A percentile compares a stretch with the other conserved stretches of the same genome.
phyloP scores from a whole-genome alignment of 768 basidiomycete species.

The Lentinula aciculospora region DNA sequence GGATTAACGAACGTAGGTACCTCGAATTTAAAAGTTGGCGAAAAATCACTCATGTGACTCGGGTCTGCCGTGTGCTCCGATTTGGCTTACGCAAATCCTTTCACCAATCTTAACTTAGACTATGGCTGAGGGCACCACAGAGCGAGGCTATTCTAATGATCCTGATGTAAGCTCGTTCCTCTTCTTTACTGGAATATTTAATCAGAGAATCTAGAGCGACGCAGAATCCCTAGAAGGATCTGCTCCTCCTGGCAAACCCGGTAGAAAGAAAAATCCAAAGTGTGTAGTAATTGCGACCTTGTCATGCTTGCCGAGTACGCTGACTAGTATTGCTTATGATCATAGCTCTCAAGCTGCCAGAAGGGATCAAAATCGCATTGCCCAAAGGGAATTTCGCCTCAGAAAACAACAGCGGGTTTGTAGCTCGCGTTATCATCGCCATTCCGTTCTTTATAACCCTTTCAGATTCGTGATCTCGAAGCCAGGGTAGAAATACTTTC shows the following conservation, averaged over 20 bases:
- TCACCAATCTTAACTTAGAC: conserved; percentile 43
- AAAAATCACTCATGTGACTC: no score
- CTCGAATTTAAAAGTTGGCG: no score
- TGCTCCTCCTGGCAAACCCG: conserved; percentile 56
- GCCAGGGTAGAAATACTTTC: conserved; percentile 93
- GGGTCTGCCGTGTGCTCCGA: not conserved
- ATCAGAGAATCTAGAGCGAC: conserved; percentile 46
- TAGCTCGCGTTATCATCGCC: not conserved
- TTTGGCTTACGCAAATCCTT: conserved; percentile 31
- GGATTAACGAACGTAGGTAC: no score
- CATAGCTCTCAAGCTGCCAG: conserved; percentile 80
- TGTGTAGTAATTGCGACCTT: conserved; percentile 25
- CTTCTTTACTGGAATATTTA: not conserved
- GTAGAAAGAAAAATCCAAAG: conserved; percentile 90
- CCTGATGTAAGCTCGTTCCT: conserved; percentile 35
- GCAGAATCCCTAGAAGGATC: conserved; percentile 44
- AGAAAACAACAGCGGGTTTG: conserved; percentile 82
- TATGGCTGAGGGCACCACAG: conserved; percentile 39
- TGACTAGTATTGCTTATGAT: conserved; percentile 11
- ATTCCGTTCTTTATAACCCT: conserved; percentile 3
- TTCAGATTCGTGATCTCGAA: conserved; percentile 90
- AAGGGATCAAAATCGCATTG: conserved; percentile 87
- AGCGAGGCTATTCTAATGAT: conserved; percentile 63
- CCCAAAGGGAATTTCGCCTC: conserved; percentile 88
- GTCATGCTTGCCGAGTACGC: conserved; percentile 7